Percentiles rank a stretch among this genome's conserved stretches.
Conservation (phyloP, 208 protist species). For the Herpetomonas samuelpessoai region DNA sequence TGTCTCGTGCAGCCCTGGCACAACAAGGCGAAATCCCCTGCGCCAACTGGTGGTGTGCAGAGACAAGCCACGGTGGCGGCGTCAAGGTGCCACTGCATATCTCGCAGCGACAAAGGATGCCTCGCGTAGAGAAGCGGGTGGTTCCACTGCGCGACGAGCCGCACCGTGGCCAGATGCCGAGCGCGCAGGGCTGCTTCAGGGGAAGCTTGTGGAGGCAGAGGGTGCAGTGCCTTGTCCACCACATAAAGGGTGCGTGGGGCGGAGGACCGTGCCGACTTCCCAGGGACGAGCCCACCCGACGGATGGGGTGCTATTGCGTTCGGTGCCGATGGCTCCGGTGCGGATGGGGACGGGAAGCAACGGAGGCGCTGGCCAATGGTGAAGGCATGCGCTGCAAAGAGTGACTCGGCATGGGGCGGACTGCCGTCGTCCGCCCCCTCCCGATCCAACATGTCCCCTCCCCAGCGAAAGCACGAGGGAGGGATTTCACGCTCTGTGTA, state of each 20-base stretch:
- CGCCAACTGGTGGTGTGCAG: too few relatives aligned
- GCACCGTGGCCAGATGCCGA: conserved; percentile 45
- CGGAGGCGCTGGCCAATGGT: conserved; percentile 72
- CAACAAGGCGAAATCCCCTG: conserved; percentile 5
- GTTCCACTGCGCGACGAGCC: conserved; percentile 53
- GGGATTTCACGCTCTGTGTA: not conserved
- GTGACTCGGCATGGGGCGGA: not conserved
- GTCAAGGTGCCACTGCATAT: conserved; percentile 5
- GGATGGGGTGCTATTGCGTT: too few relatives aligned
- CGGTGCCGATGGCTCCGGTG: not conserved
- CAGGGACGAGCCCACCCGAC: too few relatives aligned
- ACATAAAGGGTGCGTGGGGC: conserved; percentile 44
- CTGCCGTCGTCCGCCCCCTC: conserved; percentile 19
- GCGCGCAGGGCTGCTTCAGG: too few relatives aligned
- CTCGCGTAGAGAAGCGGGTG: conserved; percentile 36
- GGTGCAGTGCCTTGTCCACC: conserved; percentile 34
- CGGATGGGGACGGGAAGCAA: conserved; percentile 2
- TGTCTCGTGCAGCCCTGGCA: conserved; percentile 59
- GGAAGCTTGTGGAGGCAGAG: too few relatives aligned
- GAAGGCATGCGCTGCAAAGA: conserved; percentile 61
- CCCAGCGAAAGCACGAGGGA: not conserved
- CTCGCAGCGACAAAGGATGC: conserved; percentile 4
- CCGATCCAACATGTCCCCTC: not conserved
- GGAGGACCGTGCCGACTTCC: not conserved
- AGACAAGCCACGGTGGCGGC: conserved; percentile 1